Conservation (phyloP, 345 rosid species). For the Linum trigynum region DNA sequence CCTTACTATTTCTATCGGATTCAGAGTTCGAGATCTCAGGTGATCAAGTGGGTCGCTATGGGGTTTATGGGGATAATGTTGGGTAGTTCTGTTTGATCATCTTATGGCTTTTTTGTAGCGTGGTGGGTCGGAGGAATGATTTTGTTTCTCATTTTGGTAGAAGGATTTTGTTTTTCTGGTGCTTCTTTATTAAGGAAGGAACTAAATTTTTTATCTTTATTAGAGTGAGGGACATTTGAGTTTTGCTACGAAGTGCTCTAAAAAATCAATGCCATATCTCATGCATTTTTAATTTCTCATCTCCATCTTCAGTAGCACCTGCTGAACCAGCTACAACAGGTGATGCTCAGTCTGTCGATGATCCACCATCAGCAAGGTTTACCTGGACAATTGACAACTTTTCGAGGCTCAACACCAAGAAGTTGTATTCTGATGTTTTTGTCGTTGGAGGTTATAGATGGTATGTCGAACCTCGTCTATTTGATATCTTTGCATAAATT, state of each 20-base stretch:
- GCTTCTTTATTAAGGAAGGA: background rate
- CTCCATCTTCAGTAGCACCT: slow-evolving; percentile 26
- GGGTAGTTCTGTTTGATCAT: background rate
- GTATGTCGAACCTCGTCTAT: slow-evolving; percentile 22
- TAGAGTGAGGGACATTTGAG: background rate
- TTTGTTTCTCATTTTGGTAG: background rate
- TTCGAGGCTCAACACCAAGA: slow-evolving; percentile 60
- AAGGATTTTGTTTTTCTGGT: background rate
- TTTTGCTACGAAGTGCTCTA: slow-evolving; percentile 6
- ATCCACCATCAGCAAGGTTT: slow-evolving; percentile 72
- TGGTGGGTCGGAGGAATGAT: background rate
- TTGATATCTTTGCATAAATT: background rate
- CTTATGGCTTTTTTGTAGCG: background rate
- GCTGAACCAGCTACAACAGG: slow-evolving; percentile 45
- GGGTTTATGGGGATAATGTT: background rate
- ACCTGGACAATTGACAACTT: slow-evolving; percentile 76
- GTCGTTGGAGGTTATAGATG: slow-evolving; percentile 85
- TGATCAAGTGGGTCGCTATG: background rate
- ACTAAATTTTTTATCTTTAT: background rate
- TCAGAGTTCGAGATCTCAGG: background rate
- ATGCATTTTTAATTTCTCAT: background rate
- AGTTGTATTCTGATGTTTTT: slow-evolving; percentile 68
- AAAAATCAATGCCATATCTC: background rate
- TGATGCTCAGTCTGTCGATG: slow-evolving; percentile 72
- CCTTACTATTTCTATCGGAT: background rate